A percentile compares a stretch with the other conserved stretches of the same genome.
These are phyloP conservation scores for Thymus quinquecostatus DNA, from an alignment of 257 asterid genomes.

Conservation along the genomic window DNA sequence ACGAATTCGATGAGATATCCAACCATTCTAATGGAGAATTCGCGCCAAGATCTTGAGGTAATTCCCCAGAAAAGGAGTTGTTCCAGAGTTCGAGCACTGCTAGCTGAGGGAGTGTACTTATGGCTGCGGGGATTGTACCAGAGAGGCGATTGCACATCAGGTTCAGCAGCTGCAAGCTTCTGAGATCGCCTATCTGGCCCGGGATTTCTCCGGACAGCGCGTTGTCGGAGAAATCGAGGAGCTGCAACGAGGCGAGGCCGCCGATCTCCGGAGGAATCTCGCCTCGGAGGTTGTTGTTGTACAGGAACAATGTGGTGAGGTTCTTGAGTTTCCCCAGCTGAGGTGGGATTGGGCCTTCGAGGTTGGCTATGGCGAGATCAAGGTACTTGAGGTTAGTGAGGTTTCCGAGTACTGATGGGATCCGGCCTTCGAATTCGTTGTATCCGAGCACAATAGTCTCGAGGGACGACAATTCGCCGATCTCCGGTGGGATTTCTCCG, in stretches of 20 bases:
- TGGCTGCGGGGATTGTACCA: slow-evolving; percentile 38
- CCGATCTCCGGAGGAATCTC: slow-evolving; percentile 40
- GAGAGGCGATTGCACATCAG: slow-evolving; percentile 45
- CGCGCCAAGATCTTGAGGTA: slow-evolving; percentile 51
- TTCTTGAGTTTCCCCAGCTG: slow-evolving; percentile 37
- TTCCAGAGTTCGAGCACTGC: slow-evolving; percentile 47
- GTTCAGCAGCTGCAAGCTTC: slow-evolving; percentile 40
- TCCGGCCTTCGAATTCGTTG: slow-evolving; percentile 42
- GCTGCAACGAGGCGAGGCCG: slow-evolving; percentile 33
- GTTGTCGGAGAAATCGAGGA: slow-evolving; percentile 46
- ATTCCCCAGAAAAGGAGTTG: slow-evolving; percentile 42
- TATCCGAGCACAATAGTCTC: slow-evolving; percentile 43
- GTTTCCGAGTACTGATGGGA: slow-evolving; percentile 43
- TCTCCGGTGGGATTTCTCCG: slow-evolving; percentile 39
- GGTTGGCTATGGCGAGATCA: slow-evolving; percentile 44
- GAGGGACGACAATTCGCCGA: slow-evolving; percentile 33
- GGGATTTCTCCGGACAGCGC: slow-evolving; percentile 52
- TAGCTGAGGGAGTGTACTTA: slow-evolving; percentile 34
- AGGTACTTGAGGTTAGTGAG: slow-evolving; percentile 43
- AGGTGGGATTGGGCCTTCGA: slow-evolving; percentile 41
- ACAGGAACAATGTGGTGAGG: slow-evolving; percentile 40
- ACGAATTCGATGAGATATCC: slow-evolving; percentile 52
- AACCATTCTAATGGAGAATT: slow-evolving; percentile 46
- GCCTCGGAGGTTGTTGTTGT: slow-evolving; percentile 42
- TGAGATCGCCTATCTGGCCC: slow-evolving; percentile 31